Evolutionary conservation across 1,284 basidiomycete genomes (phyloP).

Genomic region (Schizophyllum amplum): DNA sequence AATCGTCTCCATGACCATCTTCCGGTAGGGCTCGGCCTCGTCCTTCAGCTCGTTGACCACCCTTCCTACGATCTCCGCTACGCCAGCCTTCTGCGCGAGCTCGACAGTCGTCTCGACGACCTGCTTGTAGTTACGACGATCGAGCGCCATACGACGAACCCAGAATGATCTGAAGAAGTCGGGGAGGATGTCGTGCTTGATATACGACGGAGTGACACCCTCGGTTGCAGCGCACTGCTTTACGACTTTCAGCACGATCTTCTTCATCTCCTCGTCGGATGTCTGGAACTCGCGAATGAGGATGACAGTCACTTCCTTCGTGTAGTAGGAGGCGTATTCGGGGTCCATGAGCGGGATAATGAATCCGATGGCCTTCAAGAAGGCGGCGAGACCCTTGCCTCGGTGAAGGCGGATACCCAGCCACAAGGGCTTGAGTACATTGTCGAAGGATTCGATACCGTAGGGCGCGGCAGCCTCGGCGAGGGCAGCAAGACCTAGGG

Average conservation of each 20-base stretch:
- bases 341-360: constrained; percentile 99
- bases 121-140: constrained; percentile 92
- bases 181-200: constrained; percentile 96
- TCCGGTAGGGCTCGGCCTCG: constrained; percentile 93
- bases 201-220: constrained; percentile 89
- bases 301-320: constrained; percentile 95
- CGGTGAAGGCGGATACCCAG: constrained; percentile 96
- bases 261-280: constrained; percentile 99
- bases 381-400: constrained; percentile 96
- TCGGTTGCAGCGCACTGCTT: constrained; percentile 99
- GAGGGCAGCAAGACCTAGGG: constrained; percentile 90
- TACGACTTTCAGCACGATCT: constrained; percentile 98
- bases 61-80: constrained; percentile 90
- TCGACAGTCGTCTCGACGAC: constrained; percentile 99
- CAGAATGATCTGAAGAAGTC: constrained; percentile 99
- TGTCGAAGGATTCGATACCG: constrained; percentile 99
- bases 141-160: constrained; percentile 96
- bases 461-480: constrained; percentile 98
- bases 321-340: constrained; percentile 97
- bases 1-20: constrained; percentile 99
- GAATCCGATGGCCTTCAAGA: constrained; percentile 98
- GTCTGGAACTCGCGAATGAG: constrained; percentile 99
- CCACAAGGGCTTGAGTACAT: constrained; percentile 97
- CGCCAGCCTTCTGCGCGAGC: constrained; percentile 93
- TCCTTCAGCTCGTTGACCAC: constrained; percentile 97